Base-by-base conservation (phyloP, 1,139 yeast genomes). In the Candida sanyaensis region DNA sequence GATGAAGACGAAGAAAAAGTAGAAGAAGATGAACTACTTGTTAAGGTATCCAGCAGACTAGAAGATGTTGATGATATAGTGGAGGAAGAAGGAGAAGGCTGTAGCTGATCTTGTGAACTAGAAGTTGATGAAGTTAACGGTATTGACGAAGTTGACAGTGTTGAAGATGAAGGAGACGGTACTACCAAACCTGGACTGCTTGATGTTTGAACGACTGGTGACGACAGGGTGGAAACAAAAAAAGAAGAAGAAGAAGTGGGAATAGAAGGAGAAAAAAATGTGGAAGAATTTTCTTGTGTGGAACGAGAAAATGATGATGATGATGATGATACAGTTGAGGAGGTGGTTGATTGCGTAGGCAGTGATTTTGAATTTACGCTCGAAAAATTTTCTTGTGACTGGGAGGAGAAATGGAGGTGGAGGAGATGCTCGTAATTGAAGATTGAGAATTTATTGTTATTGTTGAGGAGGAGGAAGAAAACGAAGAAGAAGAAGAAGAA, bases 211-310 rank as follows among this genome's bases (percentile, higher is more conserved):
- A 27, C 3, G 13, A 8, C 23, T 37, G 41, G 32, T 8, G 41
- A 37, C 41, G 41, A 37, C 41, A 37, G 26, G 12, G 31, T 37
- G 41, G 41, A 37, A 37, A 28, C 23, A 37, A 21, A 37, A 27
- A 24, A 27, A 37, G 31, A 37, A 37, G 30, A 37, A 37, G 37
- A 34, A 12, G 41, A 21, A 28, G 43, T 32, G 24, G 39, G 28
- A 32, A 17, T 24, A 9, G 43, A 32, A 30, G 40, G 6, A 32
- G 43, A 30, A 32, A 24, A 23, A 31, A 33, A 27, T 3, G 17
- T 24, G 23, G 36, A 27, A 37, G 38, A 34, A 34, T 3, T 34
- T 24, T 34, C 38, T n/a, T 24, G 40, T 24, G 40, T 37, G 30
- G 23, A 17, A 12, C 17, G 13, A n/a, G 23, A 43, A 11, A 4